These are phyloP conservation scores for Rhododendron molle DNA, from an alignment of 148 eudicot genomes.

Conservation along the genomic window DNA sequence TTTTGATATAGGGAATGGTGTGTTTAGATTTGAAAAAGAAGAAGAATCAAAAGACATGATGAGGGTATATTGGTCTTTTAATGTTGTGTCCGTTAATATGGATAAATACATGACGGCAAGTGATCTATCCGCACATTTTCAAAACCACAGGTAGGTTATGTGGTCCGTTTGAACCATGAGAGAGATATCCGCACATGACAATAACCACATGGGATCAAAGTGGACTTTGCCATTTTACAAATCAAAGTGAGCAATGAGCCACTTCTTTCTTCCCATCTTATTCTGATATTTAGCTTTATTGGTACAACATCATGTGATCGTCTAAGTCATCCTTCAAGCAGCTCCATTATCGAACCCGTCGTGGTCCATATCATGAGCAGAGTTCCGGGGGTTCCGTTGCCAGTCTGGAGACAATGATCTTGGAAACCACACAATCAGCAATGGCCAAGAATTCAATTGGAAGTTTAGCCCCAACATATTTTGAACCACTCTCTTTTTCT, in stretches of 20 bases:
- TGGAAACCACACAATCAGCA: not conserved
- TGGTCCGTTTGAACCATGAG: no score
- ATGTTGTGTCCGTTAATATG: no score
- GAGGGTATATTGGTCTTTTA: no score
- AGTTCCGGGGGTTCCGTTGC: not conserved
- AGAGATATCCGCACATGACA: no score
- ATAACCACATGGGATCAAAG: no score
- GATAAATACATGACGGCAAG: no score
- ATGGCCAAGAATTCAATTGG: not conserved
- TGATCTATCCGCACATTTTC: no score
- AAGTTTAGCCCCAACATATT: not conserved
- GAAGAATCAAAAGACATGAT: no score
- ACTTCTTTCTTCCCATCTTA: not conserved
- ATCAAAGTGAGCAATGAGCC: not conserved
- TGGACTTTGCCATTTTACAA: no score
- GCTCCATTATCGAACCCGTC: not conserved
- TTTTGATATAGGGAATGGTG: no score
- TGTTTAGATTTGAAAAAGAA: no score
- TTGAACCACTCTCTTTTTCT: not conserved
- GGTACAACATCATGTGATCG: not conserved
- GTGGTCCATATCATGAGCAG: not conserved
- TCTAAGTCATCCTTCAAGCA: not conserved
- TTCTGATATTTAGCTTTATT: not conserved
- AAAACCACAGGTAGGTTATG: no score
- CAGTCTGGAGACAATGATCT: not conserved